A percentile compares a stretch with the other conserved stretches of the same genome.
phyloP scores from a whole-genome alignment of 192 early-diverging fungal genomes.

The Coemansia sp. region DNA sequence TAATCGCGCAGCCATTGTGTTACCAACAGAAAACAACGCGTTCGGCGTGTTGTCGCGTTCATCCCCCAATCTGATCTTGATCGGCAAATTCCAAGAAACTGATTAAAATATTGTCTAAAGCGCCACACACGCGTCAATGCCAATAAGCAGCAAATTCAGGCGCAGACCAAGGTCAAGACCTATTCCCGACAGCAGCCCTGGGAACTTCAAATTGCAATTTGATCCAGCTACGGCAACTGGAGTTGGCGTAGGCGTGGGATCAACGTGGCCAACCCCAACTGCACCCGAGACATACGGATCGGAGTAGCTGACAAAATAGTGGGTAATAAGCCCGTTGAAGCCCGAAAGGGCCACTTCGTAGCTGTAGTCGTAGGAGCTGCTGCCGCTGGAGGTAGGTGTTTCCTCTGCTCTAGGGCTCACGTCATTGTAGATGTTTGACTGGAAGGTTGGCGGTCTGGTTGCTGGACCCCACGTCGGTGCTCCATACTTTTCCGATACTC shows the following conservation, averaged over 20 bases:
- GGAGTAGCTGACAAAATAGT: slow-evolving; percentile 49
- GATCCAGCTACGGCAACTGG: slow-evolving; percentile 2
- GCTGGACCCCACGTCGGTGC: neutral
- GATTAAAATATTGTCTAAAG: slow-evolving; percentile 9
- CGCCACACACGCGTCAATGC: slow-evolving; percentile 39
- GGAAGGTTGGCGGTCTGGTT: neutral
- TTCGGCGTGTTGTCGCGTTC: neutral
- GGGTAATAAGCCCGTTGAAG: slow-evolving; percentile 31
- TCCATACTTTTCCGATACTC: neutral
- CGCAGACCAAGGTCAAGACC: slow-evolving; percentile 23
- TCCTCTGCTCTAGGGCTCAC: neutral
- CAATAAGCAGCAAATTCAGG: slow-evolving; percentile 12
- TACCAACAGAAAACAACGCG: neutral
- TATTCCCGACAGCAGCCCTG: slow-evolving; percentile 30
- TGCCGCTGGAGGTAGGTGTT: slow-evolving; percentile 1
- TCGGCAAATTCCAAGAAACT: too few relatives aligned
- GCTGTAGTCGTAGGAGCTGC: slow-evolving; percentile 30
- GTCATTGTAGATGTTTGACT: neutral
- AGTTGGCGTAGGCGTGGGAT: slow-evolving; percentile 19
- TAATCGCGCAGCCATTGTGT: neutral
- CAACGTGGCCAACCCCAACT: slow-evolving; percentile 23
- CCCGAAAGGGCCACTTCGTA: slow-evolving; percentile 38
- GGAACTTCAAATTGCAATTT: slow-evolving; percentile 26
- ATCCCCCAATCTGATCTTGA: too few relatives aligned
- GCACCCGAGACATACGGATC: slow-evolving; percentile 39